A percentile compares a stretch with the other conserved stretches of the same genome.
Evolutionary conservation across 2,329 filamentous ascomycete species (phyloP).

Genomic region (Neonectria hederae): DNA sequence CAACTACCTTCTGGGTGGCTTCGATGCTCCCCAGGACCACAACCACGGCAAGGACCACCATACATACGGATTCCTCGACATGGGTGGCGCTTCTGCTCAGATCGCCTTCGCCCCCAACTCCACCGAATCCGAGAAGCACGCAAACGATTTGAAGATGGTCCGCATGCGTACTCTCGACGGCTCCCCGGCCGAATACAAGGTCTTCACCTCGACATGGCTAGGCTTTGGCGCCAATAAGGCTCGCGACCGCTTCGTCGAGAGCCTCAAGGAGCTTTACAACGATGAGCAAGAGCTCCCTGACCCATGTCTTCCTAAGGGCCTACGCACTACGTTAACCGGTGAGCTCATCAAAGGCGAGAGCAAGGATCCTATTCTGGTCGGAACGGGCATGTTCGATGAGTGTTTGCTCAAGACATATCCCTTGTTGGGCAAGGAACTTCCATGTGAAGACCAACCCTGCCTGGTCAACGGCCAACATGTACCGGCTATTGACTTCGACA

Average conservation of each 20-base stretch:
- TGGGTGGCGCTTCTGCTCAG: slow-evolving; percentile 97
- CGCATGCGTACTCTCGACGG: slow-evolving; percentile 87
- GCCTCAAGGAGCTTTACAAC: slow-evolving; percentile 72
- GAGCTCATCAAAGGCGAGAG: slow-evolving; percentile 55
- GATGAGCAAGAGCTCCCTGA: slow-evolving; percentile 79
- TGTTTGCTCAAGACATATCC: slow-evolving; percentile 86
- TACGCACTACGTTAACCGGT: slow-evolving; percentile 79
- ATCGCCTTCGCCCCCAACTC: slow-evolving; percentile 96
- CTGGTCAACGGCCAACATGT: slow-evolving; percentile 91
- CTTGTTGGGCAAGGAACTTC: slow-evolving; percentile 86
- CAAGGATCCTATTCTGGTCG: slow-evolving; percentile 69
- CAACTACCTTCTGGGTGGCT: slow-evolving; percentile 93
- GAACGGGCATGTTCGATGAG: slow-evolving; percentile 87
- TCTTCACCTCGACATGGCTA: slow-evolving; percentile 97
- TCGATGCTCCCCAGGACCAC: slow-evolving; percentile 79
- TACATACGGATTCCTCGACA: slow-evolving; percentile 97
- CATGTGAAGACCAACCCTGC: slow-evolving; percentile 85
- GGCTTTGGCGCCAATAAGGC: slow-evolving; percentile 98
- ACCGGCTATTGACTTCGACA: slow-evolving; percentile 93
- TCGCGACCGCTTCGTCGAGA: slow-evolving; percentile 82
- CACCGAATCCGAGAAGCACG: slow-evolving; percentile 89
- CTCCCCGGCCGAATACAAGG: slow-evolving; percentile 78
- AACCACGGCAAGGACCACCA: slow-evolving; percentile 87
- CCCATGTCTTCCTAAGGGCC: slow-evolving; percentile 84
- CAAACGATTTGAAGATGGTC: slow-evolving; percentile 86